Evolutionary conservation across 139 green algal genomes (phyloP), one percentile per base, ranked within the genome.

Genomic region (Limnomonas spitsbergensis): DNA sequence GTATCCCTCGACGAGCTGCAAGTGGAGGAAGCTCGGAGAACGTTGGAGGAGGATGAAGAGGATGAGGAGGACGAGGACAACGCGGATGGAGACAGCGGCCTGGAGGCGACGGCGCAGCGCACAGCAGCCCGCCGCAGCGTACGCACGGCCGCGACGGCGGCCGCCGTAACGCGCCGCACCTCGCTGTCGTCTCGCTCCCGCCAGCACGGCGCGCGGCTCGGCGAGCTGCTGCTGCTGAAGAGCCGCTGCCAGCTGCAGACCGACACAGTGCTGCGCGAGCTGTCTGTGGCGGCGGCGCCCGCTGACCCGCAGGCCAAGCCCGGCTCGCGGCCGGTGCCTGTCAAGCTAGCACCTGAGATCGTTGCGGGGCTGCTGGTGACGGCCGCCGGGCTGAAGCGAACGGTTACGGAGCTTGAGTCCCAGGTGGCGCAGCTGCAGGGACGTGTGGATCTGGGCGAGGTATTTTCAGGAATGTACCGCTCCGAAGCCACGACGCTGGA

Each of bases 221-320:
- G 29, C 26, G 61, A 34, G 27, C 26, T 72, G 26, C 61, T 72
- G 61, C 61, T 72, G 27, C 61, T 72, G 61, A 34, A 37, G 61
- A 34, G 29, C 7, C 61, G 61, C 26, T 34, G 26, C 7, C 26
- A 24, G 27, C 27, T 29, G 47, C 14, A 14, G 47, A 20, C 47
- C 47, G 47, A 61, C 47, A 20, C 47, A 20, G 14, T 20, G 14
- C 47, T 61, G 47, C 47, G 20, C 47, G 47, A 61, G 20, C 47
- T 14, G 14, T 20, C 47, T 61, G 47, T 61, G 47, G 47, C 47
- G 47, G 20, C 47, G 14, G 47, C 47, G 47, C 14, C 47, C 20
- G 47, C 14, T 14, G 14, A 29, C 14, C 47, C 14, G 47, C 47
- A 20, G 14, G 14, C 47, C 14, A 14, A 29, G 47, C 20, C 20